Percentiles rank a stretch among this genome's conserved stretches.
These are phyloP conservation scores for Claviceps cyperi DNA, from an alignment of 2,329 filamentous ascomycete genomes.

Conservation along the genomic window DNA sequence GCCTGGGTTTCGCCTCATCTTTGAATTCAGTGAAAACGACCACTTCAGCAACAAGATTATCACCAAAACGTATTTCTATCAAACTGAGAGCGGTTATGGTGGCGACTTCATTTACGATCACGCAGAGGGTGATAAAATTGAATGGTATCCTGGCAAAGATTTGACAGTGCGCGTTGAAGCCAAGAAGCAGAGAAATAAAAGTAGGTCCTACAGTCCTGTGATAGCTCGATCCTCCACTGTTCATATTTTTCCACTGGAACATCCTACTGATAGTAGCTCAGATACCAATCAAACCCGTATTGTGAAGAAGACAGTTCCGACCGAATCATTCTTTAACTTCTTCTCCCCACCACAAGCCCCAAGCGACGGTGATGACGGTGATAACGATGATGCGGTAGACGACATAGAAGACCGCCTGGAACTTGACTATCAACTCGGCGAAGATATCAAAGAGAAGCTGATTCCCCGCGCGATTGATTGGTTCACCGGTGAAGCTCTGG, in stretches of 20 bases:
- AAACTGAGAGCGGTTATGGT: slow-evolving; percentile 95
- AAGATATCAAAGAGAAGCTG: slow-evolving; percentile 99
- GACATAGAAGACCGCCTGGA: slow-evolving; percentile 97
- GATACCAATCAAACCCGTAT: slow-evolving; percentile 98
- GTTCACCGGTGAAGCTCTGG: slow-evolving; percentile 97
- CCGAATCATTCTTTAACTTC: slow-evolving; percentile 98
- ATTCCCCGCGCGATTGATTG: slow-evolving; percentile 97
- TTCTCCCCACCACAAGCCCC: slow-evolving; percentile 90
- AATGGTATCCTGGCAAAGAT: slow-evolving; percentile 90
- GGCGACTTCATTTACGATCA: slow-evolving; percentile 99
- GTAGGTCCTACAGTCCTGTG: slow-evolving; percentile 39
- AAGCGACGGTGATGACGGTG: slow-evolving; percentile 51
- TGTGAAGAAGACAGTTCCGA: slow-evolving; percentile 97
- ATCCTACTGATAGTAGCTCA: slow-evolving; percentile 25
- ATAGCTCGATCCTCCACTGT: background rate
- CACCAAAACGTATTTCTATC: slow-evolving; percentile 98
- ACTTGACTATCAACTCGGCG: slow-evolving; percentile 94
- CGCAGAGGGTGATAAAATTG: slow-evolving; percentile 93
- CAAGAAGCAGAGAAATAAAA: slow-evolving; percentile 99
- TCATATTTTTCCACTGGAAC: background rate
- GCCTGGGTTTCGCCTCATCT: slow-evolving; percentile 95
- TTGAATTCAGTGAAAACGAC: slow-evolving; percentile 89
- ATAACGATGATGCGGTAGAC: slow-evolving; percentile 62
- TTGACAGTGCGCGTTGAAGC: slow-evolving; percentile 89
- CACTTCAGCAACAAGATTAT: slow-evolving; percentile 96